A percentile compares a stretch with the other conserved stretches of the same genome.
Evolutionary conservation across 2,329 filamentous ascomycete genomes (phyloP).

Genomic region (Amesomyces nigricolor): DNA sequence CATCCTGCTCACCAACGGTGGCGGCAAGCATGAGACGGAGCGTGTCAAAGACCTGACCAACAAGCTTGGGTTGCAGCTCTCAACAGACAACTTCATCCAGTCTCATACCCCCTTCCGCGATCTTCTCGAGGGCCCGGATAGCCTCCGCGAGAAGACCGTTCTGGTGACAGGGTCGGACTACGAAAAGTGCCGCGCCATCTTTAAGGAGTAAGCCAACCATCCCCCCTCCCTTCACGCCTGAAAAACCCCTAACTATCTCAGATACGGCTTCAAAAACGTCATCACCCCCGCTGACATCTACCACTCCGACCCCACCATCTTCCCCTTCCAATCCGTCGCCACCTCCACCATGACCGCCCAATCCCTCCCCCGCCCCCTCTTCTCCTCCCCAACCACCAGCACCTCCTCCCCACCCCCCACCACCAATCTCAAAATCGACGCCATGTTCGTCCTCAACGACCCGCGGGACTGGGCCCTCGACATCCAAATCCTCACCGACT

Average conservation of each 20-base stretch:
- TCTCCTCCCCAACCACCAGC: slow-evolving; percentile 39
- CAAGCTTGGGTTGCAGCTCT: slow-evolving; percentile 59
- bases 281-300: slow-evolving; percentile 83
- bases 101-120: slow-evolving; percentile 86
- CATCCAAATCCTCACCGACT: slow-evolving; percentile 74
- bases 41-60: slow-evolving; percentile 64
- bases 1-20: slow-evolving; percentile 93
- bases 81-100: slow-evolving; percentile 70
- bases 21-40: slow-evolving; percentile 73
- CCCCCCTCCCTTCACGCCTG: not conserved
- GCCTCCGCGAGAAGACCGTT: slow-evolving; percentile 60
- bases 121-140: slow-evolving; percentile 52
- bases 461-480: slow-evolving; percentile 94
- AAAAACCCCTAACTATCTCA: not conserved
- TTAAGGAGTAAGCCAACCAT: slow-evolving; percentile 52
- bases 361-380: slow-evolving; percentile 46
- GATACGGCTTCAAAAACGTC: slow-evolving; percentile 66
- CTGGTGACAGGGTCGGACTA: slow-evolving; percentile 68
- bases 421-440: slow-evolving; percentile 68
- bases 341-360: slow-evolving; percentile 53
- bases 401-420: slow-evolving; percentile 19
- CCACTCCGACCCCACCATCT: slow-evolving; percentile 65
- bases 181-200: slow-evolving; percentile 64
- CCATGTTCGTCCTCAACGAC: slow-evolving; percentile 91
- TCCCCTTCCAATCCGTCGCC: slow-evolving; percentile 72